Evolutionary conservation across 1,284 basidiomycete genomes (phyloP).

Genomic region (Cutaneotrichosporon dermatis): DNA sequence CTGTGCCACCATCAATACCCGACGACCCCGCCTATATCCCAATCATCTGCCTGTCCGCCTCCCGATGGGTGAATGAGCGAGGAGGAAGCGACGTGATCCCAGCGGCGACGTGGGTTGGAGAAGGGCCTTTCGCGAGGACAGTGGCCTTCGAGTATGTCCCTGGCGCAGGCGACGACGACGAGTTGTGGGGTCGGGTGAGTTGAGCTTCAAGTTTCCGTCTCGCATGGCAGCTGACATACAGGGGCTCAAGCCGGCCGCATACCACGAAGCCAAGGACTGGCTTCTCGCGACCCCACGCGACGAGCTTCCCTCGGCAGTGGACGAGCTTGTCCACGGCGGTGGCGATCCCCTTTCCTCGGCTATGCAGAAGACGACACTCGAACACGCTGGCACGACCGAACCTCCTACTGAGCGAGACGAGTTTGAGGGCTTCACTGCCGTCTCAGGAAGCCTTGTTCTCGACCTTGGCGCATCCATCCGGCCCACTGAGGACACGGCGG

Average conservation of each 20-base stretch:
- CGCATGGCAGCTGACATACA: conserved; percentile 15
- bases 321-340: conserved; percentile 19
- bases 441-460: conserved; percentile 23
- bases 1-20: conserved; percentile 30
- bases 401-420: not conserved
- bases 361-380: not conserved
- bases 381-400: not conserved
- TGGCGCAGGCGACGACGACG: conserved; percentile 50
- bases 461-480: conserved; percentile 24
- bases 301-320: conserved; percentile 34
- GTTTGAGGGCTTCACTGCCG: not conserved
- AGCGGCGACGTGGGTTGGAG: conserved; percentile 27
- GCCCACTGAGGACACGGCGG: not conserved
- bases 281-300: conserved; percentile 34
- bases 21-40: conserved; percentile 33
- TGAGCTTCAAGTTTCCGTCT: too few species aligned
- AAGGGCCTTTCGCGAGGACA: conserved; percentile 21
- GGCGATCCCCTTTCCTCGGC: not conserved
- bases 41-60: conserved; percentile 47
- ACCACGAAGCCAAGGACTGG: conserved; percentile 30
- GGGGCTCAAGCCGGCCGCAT: conserved; percentile 41
- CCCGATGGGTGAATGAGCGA: conserved; percentile 35
- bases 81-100: conserved; percentile 31
- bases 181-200: conserved; percentile 47
- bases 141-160: conserved; percentile 49